A percentile compares a stretch with the other conserved stretches of the same genome.
phyloP scores from a whole-genome alignment of 2,329 filamentous ascomycete species.

The Penicillium sp. region DNA sequence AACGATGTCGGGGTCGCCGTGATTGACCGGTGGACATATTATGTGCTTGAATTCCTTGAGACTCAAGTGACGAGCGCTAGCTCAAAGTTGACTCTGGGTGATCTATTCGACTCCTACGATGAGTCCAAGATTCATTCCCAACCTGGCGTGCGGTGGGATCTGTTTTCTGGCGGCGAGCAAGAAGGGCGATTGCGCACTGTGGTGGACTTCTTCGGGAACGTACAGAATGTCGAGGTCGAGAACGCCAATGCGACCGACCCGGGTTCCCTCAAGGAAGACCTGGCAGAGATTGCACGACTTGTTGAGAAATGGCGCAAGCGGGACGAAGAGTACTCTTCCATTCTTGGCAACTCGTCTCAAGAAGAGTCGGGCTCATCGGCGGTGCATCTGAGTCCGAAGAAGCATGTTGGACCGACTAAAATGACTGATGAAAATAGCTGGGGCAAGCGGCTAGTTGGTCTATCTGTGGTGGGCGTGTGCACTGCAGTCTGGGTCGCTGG shows the following conservation, averaged over 20 bases:
- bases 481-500: conserved; percentile 36
- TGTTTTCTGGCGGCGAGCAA: conserved; percentile 80
- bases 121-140: conserved; percentile 90
- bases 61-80: conserved; percentile 77
- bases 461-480: conserved; percentile 32
- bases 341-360: conserved; percentile 20
- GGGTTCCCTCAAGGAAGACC: conserved; percentile 57
- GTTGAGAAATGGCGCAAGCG: conserved; percentile 48
- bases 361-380: conserved; percentile 14
- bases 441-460: conserved; percentile 48
- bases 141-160: conserved; percentile 85
- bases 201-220: conserved; percentile 97
- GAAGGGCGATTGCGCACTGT: conserved; percentile 73
- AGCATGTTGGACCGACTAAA: conserved; percentile 48
- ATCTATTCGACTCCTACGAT: conserved; percentile 94
- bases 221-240: conserved; percentile 92
- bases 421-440: conserved; percentile 61
- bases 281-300: conserved; percentile 63
- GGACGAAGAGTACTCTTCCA: conserved; percentile 31
- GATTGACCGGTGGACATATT: conserved; percentile 98
- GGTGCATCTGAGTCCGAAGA: conserved; percentile 28
- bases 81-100: conserved; percentile 83
- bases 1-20: conserved; percentile 97
- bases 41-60: conserved; percentile 95
- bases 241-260: conserved; percentile 51